Percentiles rank a stretch among this genome's conserved stretches.
Evolutionary conservation across 2,329 filamentous ascomycete species (phyloP).

Genomic region (Venturia pyrina): DNA sequence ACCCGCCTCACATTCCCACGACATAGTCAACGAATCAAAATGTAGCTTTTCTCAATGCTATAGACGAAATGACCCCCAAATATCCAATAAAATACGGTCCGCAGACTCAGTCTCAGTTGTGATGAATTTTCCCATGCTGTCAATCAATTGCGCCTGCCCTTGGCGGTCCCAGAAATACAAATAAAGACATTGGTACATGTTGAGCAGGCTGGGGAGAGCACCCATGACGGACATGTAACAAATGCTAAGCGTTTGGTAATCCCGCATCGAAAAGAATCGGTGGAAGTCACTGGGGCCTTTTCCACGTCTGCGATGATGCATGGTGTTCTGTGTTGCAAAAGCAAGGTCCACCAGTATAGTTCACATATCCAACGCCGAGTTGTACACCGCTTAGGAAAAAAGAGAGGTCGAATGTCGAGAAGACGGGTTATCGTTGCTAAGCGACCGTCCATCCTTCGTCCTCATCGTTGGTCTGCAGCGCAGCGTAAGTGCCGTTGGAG

Average conservation of each 20-base stretch:
- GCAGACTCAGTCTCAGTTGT: neutral
- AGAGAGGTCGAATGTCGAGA: neutral
- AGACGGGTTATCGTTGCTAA: neutral
- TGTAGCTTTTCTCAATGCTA: neutral
- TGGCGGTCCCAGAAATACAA: neutral
- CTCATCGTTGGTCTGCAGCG: neutral
- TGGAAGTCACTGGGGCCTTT: neutral
- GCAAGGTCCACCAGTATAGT: neutral
- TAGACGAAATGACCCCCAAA: neutral
- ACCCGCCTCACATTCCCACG: neutral
- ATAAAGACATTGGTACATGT: neutral
- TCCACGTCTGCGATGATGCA: neutral
- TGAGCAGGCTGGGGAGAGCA: neutral
- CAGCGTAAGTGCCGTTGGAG: slow-evolving; percentile 2
- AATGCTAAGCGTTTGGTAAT: neutral
- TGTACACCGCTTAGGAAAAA: neutral
- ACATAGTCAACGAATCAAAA: neutral
- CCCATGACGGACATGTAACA: neutral
- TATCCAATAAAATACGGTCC: neutral
- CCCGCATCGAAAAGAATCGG: neutral
- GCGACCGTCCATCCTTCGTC: slow-evolving; percentile 7
- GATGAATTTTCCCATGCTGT: neutral
- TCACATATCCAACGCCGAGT: slow-evolving; percentile 5
- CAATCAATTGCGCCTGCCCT: neutral
- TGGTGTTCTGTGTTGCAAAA: neutral